Conservation (phyloP, 768 basidiomycete species). For the Tricholoma sp. region DNA sequence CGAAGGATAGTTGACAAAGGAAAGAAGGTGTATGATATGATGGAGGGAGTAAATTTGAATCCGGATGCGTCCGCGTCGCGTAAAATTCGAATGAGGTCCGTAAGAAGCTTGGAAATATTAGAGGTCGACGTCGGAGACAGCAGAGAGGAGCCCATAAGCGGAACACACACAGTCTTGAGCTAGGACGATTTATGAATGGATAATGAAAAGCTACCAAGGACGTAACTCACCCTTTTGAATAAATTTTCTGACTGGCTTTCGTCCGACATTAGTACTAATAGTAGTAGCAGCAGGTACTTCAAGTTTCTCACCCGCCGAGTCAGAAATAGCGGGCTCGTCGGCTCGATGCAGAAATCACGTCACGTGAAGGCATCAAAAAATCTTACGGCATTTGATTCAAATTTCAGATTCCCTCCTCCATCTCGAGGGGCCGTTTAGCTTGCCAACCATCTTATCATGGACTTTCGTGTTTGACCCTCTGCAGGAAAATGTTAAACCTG, state of each 20-base stretch:
- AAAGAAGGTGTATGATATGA: slow-evolving; percentile 83
- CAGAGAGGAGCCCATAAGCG: slow-evolving; percentile 66
- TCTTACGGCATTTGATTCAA: too few species aligned
- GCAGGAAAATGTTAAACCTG: too few species aligned
- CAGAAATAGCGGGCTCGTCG: too few species aligned
- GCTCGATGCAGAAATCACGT: background rate
- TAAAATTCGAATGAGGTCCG: slow-evolving; percentile 46
- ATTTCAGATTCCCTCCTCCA: too few species aligned
- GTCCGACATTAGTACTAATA: slow-evolving; percentile 15
- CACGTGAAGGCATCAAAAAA: background rate
- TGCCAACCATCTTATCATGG: too few species aligned
- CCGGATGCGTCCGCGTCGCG: slow-evolving; percentile 33
- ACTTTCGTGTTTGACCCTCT: too few species aligned
- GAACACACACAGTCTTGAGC: slow-evolving; percentile 76
- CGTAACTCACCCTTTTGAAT: slow-evolving; percentile 33
- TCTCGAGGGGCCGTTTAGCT: too few species aligned
- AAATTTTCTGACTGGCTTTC: slow-evolving; percentile 20
- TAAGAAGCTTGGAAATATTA: slow-evolving; percentile 45
- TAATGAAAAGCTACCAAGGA: background rate
- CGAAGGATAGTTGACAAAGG: slow-evolving; percentile 83
- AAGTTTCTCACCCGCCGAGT: too few species aligned
- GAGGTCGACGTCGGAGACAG: slow-evolving; percentile 53
- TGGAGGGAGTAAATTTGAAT: slow-evolving; percentile 41
- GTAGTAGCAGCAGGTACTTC: background rate
- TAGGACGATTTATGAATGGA: slow-evolving; percentile 14